Evolutionary conservation across 2,329 filamentous ascomycete genomes (phyloP).

Genomic region (Penicillium brasilianum): DNA sequence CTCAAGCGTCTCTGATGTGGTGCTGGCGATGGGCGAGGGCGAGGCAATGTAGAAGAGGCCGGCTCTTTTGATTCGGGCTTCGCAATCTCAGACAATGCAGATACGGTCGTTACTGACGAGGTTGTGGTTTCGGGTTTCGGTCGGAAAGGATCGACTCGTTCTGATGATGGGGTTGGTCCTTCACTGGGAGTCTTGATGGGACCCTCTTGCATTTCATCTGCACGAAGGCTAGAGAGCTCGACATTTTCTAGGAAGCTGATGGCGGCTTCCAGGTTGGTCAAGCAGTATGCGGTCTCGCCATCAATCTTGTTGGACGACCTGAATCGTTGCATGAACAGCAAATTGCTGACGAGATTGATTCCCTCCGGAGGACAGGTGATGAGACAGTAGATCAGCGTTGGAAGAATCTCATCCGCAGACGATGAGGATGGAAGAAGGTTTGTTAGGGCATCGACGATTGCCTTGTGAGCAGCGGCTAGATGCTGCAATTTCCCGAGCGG

Average conservation of each 20-base stretch:
- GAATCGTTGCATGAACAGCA: constrained; percentile 93
- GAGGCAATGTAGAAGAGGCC: constrained; percentile 43
- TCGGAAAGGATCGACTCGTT: constrained; percentile 35
- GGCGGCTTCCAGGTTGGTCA: constrained; percentile 93
- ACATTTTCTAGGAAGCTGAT: constrained; percentile 95
- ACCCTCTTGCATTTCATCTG: constrained; percentile 74
- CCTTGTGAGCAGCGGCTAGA: constrained; percentile 86
- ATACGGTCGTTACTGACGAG: constrained; percentile 36
- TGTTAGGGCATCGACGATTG: constrained; percentile 85
- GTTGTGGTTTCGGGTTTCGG: constrained; percentile 32
- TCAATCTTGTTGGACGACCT: constrained; percentile 83
- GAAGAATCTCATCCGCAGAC: constrained; percentile 95
- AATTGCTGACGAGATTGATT: constrained; percentile 88
- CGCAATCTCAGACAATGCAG: constrained; percentile 37
- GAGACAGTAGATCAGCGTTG: constrained; percentile 93
- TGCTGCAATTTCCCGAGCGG: constrained; percentile 90
- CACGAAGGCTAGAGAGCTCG: constrained; percentile 84
- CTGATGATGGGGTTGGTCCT: constrained; percentile 30
- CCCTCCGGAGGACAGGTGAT: constrained; percentile 87
- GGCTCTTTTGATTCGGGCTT: constrained; percentile 36
- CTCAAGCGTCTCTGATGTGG: constrained; percentile 77
- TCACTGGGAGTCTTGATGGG: constrained; percentile 61
- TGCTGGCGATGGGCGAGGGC: constrained; percentile 36
- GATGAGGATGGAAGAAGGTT: constrained; percentile 72
- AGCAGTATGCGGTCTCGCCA: constrained; percentile 92